Percentiles rank a stretch among this genome's conserved stretches.
Evolutionary conservation across 2,329 filamentous ascomycete species (phyloP).

Genomic region (Xylaria sp.): DNA sequence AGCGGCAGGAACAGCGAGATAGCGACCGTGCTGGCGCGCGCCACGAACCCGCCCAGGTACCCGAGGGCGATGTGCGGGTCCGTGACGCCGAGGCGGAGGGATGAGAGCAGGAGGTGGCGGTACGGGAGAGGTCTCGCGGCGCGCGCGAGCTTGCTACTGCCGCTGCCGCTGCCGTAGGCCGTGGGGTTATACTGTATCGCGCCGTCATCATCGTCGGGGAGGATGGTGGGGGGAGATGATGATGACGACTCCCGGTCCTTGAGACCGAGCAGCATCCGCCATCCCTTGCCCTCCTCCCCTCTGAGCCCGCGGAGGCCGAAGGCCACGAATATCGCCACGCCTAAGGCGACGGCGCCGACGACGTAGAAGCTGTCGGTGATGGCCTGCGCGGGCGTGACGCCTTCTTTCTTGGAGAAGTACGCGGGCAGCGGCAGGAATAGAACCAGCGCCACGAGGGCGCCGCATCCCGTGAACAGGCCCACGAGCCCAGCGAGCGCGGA

Average conservation of each 20-base stretch:
- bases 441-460: conserved; percentile 83
- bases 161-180: background rate
- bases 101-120: conserved; percentile 67
- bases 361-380: conserved; percentile 89
- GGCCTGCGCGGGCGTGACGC: conserved; percentile 77
- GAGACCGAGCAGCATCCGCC: conserved; percentile 65
- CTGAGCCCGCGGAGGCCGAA: conserved; percentile 75
- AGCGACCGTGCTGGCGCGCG: conserved; percentile 90
- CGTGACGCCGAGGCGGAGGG: conserved; percentile 75
- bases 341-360: conserved; percentile 76
- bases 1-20: conserved; percentile 96
- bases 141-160: background rate
- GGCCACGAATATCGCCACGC: conserved; percentile 79
- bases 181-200: background rate
- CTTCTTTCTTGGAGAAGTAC: conserved; percentile 75
- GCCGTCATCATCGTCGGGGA: background rate
- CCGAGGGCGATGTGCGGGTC: conserved; percentile 84
- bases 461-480: conserved; percentile 90
- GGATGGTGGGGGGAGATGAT: background rate
- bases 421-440: conserved; percentile 90
- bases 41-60: conserved; percentile 94
- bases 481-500: conserved; percentile 84
- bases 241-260: conserved; percentile 17
- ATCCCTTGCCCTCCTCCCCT: conserved; percentile 83
- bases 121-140: conserved; percentile 60